Evolutionary conservation across 495 filamentous ascomycete genomes (phyloP), one percentile per base, ranked within the genome.

Genomic region (Oleoguttula mirabilis): DNA sequence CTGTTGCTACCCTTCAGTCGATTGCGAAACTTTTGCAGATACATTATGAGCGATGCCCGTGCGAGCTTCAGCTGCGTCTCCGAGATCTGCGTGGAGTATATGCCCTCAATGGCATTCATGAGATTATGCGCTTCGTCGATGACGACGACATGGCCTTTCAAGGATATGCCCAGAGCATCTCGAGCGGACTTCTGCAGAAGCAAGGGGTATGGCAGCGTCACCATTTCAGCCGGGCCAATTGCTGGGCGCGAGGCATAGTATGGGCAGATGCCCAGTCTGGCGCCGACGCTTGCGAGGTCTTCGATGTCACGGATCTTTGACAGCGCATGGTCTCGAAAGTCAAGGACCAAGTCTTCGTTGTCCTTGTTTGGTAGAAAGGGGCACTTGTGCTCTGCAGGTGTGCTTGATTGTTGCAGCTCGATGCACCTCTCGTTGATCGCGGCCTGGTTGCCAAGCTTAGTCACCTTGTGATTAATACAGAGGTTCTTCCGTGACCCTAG

Each of bases 121-220:
- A 98, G 72, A 57, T 98, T 98, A 56, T 98, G 90, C 1, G 92
- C 90, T 64, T 98, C 90, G 54, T 98, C 90, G 48, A 98, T 84
- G 32, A 98, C 81, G 17, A 98, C 73, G 1, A 96, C 69, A 58
- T 94, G 88, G 5, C 75, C 80, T 51, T 88, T 86, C 8, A 98
- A 61, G 21, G 82, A 90, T 16, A 98, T 71, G 23, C 77, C 76
- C 3, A 98, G 70, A 3, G 90, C 85, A 43, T 96, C 87, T 32
- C 90, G 70, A 4, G 90, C 88, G 21, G 82, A 87, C 53, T 79
- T 81, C 52, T 96, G 90, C 21, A 98, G 66, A 0, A 98, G 68
- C 17, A 96, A 60, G 12, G 86, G 90, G 60, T 98, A 98, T 16
- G 90, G 90, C 31, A 98, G 68, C 0, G 92, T 95, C 22, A 96